These are phyloP conservation scores for Suillus bovinus DNA, from an alignment of 768 basidiomycete genomes.

Conservation along the genomic window DNA sequence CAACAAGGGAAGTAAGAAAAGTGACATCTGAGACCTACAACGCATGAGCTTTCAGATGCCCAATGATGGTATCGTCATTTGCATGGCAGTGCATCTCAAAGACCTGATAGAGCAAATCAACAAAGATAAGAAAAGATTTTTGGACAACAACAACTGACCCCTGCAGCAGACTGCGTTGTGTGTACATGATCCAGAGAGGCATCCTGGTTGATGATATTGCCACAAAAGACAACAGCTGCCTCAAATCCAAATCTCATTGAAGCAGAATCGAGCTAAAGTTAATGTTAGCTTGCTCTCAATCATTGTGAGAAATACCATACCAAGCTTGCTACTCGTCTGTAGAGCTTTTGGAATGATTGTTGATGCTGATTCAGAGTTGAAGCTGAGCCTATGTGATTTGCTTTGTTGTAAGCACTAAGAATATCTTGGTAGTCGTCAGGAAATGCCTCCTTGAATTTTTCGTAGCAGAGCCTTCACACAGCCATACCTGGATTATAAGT, in stretches of 20 bases:
- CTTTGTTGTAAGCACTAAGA: not conserved
- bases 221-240: conserved; percentile 10
- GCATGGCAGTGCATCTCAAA: conserved; percentile 7
- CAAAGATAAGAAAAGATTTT: too few relatives aligned
- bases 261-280: conserved; percentile 3
- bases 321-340: not conserved
- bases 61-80: conserved; percentile 1
- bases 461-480: not conserved
- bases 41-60: conserved; percentile 11
- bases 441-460: not conserved
- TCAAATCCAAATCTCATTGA: conserved; percentile 12
- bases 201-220: conserved; percentile 13
- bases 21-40: conserved; percentile 9
- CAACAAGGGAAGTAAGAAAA: not conserved
- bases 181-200: conserved; percentile 3
- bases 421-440: not conserved
- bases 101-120: conserved; percentile 5
- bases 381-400: not conserved
- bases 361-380: not conserved
- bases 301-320: not conserved
- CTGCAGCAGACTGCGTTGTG: not conserved
- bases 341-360: not conserved
- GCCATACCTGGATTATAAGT: not conserved
- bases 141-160: not conserved
- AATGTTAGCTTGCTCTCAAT: not conserved